Evolutionary conservation across 1,284 basidiomycete genomes (phyloP).

Genomic region (Tilletia caries): DNA sequence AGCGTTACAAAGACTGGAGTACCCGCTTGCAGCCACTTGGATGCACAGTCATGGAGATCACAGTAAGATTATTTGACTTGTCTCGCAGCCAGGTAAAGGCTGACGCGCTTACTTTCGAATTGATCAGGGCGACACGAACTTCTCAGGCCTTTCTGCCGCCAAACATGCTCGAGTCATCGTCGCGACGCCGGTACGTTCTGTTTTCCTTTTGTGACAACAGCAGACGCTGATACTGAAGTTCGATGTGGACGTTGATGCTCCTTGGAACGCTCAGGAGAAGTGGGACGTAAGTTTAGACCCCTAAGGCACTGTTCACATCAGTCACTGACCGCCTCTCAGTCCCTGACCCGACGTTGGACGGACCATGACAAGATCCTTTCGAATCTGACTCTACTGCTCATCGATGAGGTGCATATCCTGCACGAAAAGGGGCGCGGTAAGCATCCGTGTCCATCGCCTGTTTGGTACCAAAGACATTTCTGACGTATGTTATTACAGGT

Average conservation of each 20-base stretch:
- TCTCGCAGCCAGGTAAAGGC: background rate
- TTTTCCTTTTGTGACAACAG: conserved; percentile 63
- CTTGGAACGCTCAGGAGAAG: background rate
- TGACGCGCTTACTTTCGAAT: background rate
- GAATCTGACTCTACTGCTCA: conserved; percentile 58
- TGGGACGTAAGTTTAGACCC: background rate
- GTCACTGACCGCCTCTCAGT: background rate
- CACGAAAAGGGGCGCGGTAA: conserved; percentile 81
- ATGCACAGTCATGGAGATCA: conserved; percentile 74
- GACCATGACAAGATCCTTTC: conserved; percentile 36
- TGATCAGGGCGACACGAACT: conserved; percentile 13
- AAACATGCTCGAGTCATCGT: conserved; percentile 52
- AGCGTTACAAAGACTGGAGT: conserved; percentile 79
- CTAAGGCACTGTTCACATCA: background rate
- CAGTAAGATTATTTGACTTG: conserved; percentile 64
- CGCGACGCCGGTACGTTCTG: conserved; percentile 79
- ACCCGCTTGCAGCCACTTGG: conserved; percentile 72
- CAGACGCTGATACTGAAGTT: conserved; percentile 59
- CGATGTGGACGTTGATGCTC: too few relatives aligned
- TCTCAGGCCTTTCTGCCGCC: conserved; percentile 15
- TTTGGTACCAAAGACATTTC: background rate
- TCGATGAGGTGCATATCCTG: conserved; percentile 93
- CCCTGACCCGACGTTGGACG: conserved; percentile 35
- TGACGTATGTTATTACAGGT: conserved; percentile 17
- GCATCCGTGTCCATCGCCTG: background rate